Conservation (phyloP, 352 stramenopile species). For the Phytophthora pluvialis region DNA sequence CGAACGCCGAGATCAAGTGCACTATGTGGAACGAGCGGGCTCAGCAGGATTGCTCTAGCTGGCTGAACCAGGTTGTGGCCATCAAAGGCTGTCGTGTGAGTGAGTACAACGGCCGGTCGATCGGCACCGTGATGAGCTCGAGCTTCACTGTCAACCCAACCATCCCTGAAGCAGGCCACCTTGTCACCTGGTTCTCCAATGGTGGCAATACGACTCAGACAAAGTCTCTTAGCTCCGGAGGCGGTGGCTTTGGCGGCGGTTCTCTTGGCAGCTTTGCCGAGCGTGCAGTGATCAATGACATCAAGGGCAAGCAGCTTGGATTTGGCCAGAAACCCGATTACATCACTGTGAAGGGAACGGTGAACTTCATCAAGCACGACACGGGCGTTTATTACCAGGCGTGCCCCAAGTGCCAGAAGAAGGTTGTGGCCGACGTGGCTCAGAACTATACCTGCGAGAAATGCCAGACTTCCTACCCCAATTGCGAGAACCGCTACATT, state of each 20-base stretch:
- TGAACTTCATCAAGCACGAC: constrained; percentile 98
- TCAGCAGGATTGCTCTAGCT: constrained; percentile 84
- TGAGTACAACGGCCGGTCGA: constrained; percentile 94
- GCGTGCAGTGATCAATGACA: constrained; percentile 91
- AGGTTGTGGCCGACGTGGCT: constrained; percentile 93
- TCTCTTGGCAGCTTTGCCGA: constrained; percentile 86
- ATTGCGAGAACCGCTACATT: constrained; percentile 96
- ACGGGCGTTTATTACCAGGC: constrained; percentile 88
- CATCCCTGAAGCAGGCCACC: constrained; percentile 83
- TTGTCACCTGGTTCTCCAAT: constrained; percentile 89
- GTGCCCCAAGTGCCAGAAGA: constrained; percentile 92
- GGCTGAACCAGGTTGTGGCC: constrained; percentile 92
- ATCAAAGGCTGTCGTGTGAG: constrained; percentile 96
- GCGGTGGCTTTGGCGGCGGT: constrained; percentile 77
- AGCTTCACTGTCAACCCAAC: constrained; percentile 88
- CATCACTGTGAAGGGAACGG: constrained; percentile 95
- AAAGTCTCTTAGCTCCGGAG: constrained; percentile 81
- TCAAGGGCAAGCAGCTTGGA: constrained; percentile 96
- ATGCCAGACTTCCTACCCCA: constrained; percentile 94
- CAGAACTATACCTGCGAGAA: constrained; percentile 97
- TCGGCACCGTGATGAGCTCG: constrained; percentile 84
- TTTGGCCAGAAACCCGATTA: constrained; percentile 97
- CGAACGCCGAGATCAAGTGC: constrained; percentile 94
- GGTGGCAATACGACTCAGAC: constrained; percentile 67
- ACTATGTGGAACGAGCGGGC: constrained; percentile 97